Conservation (phyloP, 495 filamentous ascomycete species). For the Saxispiralis lemnorum region DNA sequence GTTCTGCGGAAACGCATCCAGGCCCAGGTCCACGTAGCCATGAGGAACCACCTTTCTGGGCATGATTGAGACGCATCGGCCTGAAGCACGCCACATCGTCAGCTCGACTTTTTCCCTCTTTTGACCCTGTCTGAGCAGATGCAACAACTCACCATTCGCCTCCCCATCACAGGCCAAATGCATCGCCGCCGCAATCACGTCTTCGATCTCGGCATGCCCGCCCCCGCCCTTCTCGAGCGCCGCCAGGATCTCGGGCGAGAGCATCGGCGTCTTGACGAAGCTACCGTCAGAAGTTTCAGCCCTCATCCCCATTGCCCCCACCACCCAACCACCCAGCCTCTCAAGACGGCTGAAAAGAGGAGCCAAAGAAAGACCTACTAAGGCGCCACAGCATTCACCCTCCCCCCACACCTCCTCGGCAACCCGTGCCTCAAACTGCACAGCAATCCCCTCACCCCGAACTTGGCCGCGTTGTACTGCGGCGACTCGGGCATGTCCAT, state of each 20-base stretch:
- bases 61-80: conserved; percentile 15
- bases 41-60: neutral
- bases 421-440: conserved; percentile 1
- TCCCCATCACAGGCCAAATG: conserved; percentile 5
- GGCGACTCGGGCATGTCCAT: conserved; percentile 3
- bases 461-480: conserved; percentile 10
- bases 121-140: neutral
- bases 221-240: neutral
- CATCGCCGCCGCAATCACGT: conserved; percentile 4
- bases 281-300: neutral
- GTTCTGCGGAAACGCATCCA: too few relatives aligned
- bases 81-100: neutral
- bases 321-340: neutral
- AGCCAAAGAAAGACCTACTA: neutral
- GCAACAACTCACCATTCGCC: conserved; percentile 1
- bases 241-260: conserved; percentile 1
- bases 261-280: conserved; percentile 4
- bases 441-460: conserved; percentile 9
- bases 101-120: neutral
- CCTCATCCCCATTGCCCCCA: neutral
- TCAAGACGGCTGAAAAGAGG: too few relatives aligned
- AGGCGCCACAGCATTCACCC: conserved; percentile 7
- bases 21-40: neutral
- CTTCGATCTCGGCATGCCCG: conserved; percentile 5
- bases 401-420: neutral